Base-by-base conservation (phyloP, 805 yeast genomes). In the Barnettozyma wickerhamii region DNA sequence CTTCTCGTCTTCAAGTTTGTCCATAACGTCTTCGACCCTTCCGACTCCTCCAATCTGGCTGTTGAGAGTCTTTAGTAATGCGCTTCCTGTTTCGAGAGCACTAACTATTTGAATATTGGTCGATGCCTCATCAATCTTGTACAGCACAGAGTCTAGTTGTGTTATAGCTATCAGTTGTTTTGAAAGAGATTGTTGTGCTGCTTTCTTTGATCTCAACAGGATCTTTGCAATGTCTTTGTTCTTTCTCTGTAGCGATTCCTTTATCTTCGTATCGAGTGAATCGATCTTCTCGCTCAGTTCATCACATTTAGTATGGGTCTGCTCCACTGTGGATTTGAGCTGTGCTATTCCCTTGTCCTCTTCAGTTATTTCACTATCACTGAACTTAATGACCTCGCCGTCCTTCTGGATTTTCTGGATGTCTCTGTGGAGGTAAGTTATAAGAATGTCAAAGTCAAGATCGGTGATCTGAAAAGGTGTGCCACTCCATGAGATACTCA, bases 31-130 rank as follows among this genome's bases (percentile, higher is more conserved):
- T 18, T 65, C 68, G 1, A 74, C 69, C 27, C 59, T 55, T 9
- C 72, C 76, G 12, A 64, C 58, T 3, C 72, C 72, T 4, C 74
- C 77, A 26, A 66, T 47, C 36, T 64, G 64, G 7, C 56, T 39
- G 42, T 73, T 72, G 34, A 75, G 58, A 19, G 53, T 45, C 35
- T 55, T 54, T 26, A 74, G 56, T 15, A 68, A 53, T 7, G 51
- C 50, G 5, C 63, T 55, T 18, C 74, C 65, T 14, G 61, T 56
- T 38, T 59, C 54, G 17, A 74, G 45, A 3, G 72, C 68, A 14
- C 53, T 56, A 7, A 68, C 38, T 6, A 73, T 48, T 17, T 64
- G 59, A 24, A 58, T 55, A 47, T 72, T 72, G 10, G 68, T 67
- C 10, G 65, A 50, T 4, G 77, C 69, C 37, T 62, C 59, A 49